phyloP scores from a whole-genome alignment of 1,284 basidiomycete species.

The Apiotrichum mycotoxinovorans region DNA sequence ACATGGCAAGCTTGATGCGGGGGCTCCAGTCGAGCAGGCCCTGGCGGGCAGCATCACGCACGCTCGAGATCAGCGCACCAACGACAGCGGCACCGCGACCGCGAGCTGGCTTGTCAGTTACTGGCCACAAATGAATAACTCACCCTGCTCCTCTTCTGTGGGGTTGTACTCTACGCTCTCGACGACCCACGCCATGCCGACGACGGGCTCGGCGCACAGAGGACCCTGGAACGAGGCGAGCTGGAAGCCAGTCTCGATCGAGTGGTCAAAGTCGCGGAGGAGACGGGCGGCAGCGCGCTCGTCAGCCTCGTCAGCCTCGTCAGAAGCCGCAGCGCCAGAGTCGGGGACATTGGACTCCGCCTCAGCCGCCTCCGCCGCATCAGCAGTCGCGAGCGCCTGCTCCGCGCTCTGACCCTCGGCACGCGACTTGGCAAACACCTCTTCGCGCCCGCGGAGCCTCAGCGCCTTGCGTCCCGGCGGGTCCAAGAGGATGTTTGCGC shows the following conservation, averaged over 20 bases:
- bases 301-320: constrained; percentile 36
- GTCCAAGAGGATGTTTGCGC: constrained; percentile 84
- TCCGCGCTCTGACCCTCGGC: constrained; percentile 44
- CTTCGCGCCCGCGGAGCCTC: constrained; percentile 38
- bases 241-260: constrained; percentile 92
- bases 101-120: constrained; percentile 54
- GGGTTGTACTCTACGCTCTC: constrained; percentile 59
- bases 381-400: constrained; percentile 40
- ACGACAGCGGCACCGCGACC: constrained; percentile 68
- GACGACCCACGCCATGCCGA: constrained; percentile 88
- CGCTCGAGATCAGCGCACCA: constrained; percentile 82
- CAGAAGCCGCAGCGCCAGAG: constrained; percentile 15
- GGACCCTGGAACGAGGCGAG: constrained; percentile 91
- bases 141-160: constrained; percentile 54
- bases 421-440: constrained; percentile 40
- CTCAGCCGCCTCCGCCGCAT: constrained; percentile 23
- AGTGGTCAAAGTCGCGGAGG: constrained; percentile 66
- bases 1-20: constrained; percentile 95
- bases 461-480: constrained; percentile 30
- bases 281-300: constrained; percentile 35
- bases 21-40: constrained; percentile 97
- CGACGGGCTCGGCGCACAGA: constrained; percentile 89
- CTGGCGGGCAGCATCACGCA: constrained; percentile 82
- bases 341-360: constrained; percentile 19
- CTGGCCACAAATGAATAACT: neutral